These are phyloP conservation scores for Stevia rebaudiana DNA, from an alignment of 140 eudicot genomes.

Conservation along the genomic window DNA sequence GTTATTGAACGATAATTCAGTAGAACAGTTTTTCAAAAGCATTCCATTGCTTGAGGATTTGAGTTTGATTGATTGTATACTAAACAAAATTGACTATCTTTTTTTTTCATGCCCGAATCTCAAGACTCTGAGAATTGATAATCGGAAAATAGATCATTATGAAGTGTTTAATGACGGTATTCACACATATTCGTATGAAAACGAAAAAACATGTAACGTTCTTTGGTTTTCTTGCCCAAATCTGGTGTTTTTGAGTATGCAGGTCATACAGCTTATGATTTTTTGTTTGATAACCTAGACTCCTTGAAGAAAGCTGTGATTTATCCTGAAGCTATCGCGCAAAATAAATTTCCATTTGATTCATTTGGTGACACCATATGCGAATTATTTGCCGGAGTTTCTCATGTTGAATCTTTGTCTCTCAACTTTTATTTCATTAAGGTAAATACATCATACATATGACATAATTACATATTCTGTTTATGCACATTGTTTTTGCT, in stretches of 20 bases:
- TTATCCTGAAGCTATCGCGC: background rate
- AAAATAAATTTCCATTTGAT: background rate
- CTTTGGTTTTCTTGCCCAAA: background rate
- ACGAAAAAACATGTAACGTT: background rate
- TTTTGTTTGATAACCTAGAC: background rate
- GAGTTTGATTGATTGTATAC: constrained; percentile 10
- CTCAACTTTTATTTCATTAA: constrained; percentile 4
- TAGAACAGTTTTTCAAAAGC: too few species aligned
- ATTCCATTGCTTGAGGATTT: constrained; percentile 23
- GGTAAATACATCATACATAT: too few species aligned
- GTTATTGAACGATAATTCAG: too few species aligned
- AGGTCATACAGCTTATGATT: background rate
- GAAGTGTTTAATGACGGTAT: too few species aligned
- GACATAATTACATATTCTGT: too few species aligned
- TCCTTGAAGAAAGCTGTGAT: constrained; percentile 27
- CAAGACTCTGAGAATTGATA: constrained; percentile 15
- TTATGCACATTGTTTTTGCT: background rate
- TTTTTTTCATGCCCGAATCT: constrained; percentile 9
- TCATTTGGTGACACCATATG: background rate
- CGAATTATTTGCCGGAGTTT: constrained; percentile 5
- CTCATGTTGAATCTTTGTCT: constrained; percentile 18
- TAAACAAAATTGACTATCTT: background rate
- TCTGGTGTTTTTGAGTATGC: constrained; percentile 3
- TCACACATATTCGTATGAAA: too few species aligned
- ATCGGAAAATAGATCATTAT: background rate